These are phyloP conservation scores for Scedosporium apiospermum DNA, from an alignment of 2,329 filamentous ascomycete genomes.

Conservation along the genomic window DNA sequence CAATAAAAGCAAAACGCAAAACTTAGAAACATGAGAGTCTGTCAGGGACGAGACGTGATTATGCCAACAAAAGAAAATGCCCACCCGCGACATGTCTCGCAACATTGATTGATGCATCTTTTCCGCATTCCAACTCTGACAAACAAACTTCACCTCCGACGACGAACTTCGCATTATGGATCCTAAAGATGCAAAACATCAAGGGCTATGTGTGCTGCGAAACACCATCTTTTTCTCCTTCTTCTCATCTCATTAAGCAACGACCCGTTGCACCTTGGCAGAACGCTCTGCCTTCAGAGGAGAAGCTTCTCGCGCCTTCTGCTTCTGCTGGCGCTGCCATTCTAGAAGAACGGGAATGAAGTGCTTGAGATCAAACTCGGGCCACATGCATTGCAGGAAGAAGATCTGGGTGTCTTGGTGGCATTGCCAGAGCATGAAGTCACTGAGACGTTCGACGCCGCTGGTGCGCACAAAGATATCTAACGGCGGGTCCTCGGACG, in stretches of 20 bases:
- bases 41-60: background rate
- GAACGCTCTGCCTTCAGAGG: constrained; percentile 23
- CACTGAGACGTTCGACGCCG: constrained; percentile 83
- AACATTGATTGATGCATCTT: background rate
- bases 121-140: background rate
- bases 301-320: constrained; percentile 41
- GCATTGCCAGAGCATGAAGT: constrained; percentile 99
- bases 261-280: constrained; percentile 8
- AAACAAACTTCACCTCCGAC: background rate
- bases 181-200: background rate
- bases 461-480: constrained; percentile 90
- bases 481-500: constrained; percentile 72
- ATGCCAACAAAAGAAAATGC: background rate
- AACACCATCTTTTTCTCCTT: constrained; percentile 2
- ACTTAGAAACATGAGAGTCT: background rate
- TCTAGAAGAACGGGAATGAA: constrained; percentile 88
- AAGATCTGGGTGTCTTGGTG: constrained; percentile 88
- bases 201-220: background rate
- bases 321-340: constrained; percentile 65
- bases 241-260: background rate
- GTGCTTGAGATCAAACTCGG: constrained; percentile 87
- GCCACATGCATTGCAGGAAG: constrained; percentile 88
- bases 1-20: background rate
- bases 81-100: background rate
- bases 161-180: background rate